Conservation (phyloP, 306 rosid species). For the Gynostemma pentaphyllum region DNA sequence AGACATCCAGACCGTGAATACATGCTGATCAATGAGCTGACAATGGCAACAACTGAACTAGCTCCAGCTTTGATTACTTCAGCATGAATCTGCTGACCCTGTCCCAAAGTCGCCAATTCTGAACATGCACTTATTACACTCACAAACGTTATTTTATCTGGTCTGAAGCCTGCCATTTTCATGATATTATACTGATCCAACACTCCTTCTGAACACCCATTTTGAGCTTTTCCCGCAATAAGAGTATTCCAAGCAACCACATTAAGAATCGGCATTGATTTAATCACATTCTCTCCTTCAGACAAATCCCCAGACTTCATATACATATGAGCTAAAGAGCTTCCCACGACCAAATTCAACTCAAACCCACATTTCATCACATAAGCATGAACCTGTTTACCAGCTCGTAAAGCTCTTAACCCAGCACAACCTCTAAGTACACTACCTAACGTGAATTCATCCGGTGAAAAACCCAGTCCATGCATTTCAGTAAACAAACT, state of each 20-base stretch:
- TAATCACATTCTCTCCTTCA: constrained; percentile 60
- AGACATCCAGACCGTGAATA: constrained; percentile 77
- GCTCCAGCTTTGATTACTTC: constrained; percentile 75
- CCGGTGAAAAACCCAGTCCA: constrained; percentile 50
- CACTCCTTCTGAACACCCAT: constrained; percentile 46
- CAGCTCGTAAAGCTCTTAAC: constrained; percentile 36
- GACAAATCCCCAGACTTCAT: constrained; percentile 67
- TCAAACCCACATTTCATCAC: constrained; percentile 64
- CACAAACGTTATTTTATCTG: constrained; percentile 70
- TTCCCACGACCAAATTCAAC: constrained; percentile 57
- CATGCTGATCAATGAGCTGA: constrained; percentile 73
- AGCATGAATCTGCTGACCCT: constrained; percentile 83
- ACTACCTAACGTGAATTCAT: constrained; percentile 70
- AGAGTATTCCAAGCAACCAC: constrained; percentile 94
- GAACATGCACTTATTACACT: constrained; percentile 68
- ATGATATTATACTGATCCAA: constrained; percentile 54
- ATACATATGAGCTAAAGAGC: constrained; percentile 89
- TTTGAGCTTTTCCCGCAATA: constrained; percentile 79
- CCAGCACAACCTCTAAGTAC: constrained; percentile 85
- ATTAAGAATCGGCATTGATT: constrained; percentile 48
- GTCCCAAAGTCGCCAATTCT: constrained; percentile 63
- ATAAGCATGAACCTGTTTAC: constrained; percentile 65
- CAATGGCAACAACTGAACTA: constrained; percentile 38
- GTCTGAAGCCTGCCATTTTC: constrained; percentile 59
- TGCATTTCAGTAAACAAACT: constrained; percentile 47